phyloP scores from a whole-genome alignment of 2,329 filamentous ascomycete species.

The Sporothrix protearum region DNA sequence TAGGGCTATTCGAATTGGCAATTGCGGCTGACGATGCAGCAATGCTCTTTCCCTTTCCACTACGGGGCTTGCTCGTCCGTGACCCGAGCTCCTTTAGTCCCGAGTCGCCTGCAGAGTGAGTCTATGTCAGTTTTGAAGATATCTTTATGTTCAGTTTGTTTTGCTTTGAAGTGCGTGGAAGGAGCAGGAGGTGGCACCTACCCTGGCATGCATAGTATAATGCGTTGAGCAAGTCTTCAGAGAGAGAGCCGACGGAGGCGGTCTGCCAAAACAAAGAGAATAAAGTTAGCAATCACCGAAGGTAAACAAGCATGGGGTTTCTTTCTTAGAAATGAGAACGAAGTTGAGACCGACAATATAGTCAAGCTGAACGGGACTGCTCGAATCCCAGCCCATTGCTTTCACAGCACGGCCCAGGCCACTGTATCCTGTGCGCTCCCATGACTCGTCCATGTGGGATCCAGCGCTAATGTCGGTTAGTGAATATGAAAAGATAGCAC shows the following conservation, averaged over 20 bases:
- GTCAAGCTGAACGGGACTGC: slow-evolving; percentile 62
- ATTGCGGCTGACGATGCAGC: background rate
- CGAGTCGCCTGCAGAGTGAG: slow-evolving; percentile 38
- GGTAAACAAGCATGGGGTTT: background rate
- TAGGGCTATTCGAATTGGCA: background rate
- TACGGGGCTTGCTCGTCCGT: slow-evolving; percentile 35
- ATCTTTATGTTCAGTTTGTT: background rate
- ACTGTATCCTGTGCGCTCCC: slow-evolving; percentile 60
- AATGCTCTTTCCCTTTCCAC: slow-evolving; percentile 30
- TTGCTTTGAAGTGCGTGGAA: background rate
- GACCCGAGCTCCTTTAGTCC: slow-evolving; percentile 46
- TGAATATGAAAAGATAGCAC: slow-evolving; percentile 19
- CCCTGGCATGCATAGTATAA: slow-evolving; percentile 56
- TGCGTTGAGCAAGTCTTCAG: slow-evolving; percentile 59
- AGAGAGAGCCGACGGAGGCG: slow-evolving; percentile 78
- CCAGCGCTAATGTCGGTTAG: slow-evolving; percentile 48
- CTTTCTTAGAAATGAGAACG: background rate
- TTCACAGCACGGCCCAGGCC: slow-evolving; percentile 67
- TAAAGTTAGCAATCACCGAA: background rate
- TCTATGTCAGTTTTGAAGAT: background rate
- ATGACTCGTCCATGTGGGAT: slow-evolving; percentile 47
- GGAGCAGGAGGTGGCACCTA: slow-evolving; percentile 31
- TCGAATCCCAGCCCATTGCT: slow-evolving; percentile 57
- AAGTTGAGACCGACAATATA: slow-evolving; percentile 56
- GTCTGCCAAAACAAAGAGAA: slow-evolving; percentile 45